A percentile compares a stretch with the other conserved stretches of the same genome.
These are phyloP conservation scores for Aspergillus clavatus DNA, from an alignment of 2,329 filamentous ascomycete genomes.

Conservation along the genomic window DNA sequence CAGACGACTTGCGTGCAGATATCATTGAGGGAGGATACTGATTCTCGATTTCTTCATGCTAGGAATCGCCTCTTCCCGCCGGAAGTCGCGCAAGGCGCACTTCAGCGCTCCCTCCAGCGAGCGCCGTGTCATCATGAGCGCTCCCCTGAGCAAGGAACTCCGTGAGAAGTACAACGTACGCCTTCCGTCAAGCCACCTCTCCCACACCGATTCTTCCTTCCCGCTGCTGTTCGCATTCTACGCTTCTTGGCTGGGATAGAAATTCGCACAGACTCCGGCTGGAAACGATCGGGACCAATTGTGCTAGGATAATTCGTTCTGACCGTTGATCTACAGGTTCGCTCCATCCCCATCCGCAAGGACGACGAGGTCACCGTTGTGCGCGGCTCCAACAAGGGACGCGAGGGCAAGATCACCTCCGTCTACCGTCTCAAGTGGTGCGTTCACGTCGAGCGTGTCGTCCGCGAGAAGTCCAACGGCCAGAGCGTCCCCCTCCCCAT, in stretches of 20 bases:
- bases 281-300: too few relatives aligned
- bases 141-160: conserved; percentile 92
- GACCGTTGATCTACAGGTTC: conserved; percentile 57
- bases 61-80: conserved; percentile 66
- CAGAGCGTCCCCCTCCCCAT: conserved; percentile 92
- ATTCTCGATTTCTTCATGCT: conserved; percentile 1
- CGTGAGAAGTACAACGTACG: conserved; percentile 98
- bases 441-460: conserved; percentile 94
- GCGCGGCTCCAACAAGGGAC: conserved; percentile 92
- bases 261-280: too few relatives aligned
- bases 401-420: conserved; percentile 95
- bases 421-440: conserved; percentile 99
- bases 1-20: neutral
- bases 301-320: neutral
- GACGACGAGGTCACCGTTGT: conserved; percentile 92
- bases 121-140: conserved; percentile 95
- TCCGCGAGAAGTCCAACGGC: conserved; percentile 95
- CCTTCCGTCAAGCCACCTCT: conserved; percentile 12
- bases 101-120: conserved; percentile 91
- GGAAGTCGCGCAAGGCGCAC: conserved; percentile 99
- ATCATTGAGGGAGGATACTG: neutral
- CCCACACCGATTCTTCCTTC: conserved; percentile 6
- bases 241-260: neutral
- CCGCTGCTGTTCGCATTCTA: neutral
- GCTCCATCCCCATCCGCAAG: conserved; percentile 94